Percentiles rank a stretch among this genome's conserved stretches.
Evolutionary conservation across 768 basidiomycete species (phyloP).

Genomic region (Trametopsis cervina): DNA sequence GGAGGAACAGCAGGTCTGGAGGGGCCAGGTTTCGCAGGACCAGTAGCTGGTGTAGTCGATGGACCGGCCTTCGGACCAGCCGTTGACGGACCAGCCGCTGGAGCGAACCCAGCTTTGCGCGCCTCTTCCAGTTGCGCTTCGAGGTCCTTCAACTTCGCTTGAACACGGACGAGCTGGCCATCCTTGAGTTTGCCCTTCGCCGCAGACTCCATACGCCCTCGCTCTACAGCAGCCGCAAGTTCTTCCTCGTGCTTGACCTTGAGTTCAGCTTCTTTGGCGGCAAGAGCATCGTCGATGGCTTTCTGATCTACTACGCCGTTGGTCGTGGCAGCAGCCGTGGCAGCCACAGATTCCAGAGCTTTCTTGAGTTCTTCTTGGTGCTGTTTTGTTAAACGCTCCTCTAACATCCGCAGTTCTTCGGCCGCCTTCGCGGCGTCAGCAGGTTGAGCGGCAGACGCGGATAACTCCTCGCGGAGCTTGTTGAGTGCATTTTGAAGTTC

Average conservation of each 20-base stretch:
- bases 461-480: slow-evolving; percentile 43
- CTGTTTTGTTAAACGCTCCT: slow-evolving; percentile 43
- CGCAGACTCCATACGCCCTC: slow-evolving; percentile 56
- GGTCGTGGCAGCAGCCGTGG: slow-evolving; percentile 20
- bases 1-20: slow-evolving; percentile 6
- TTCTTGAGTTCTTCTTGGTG: slow-evolving; percentile 48
- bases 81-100: background rate
- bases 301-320: slow-evolving; percentile 27
- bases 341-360: slow-evolving; percentile 43
- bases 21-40: background rate
- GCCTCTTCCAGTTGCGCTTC: slow-evolving; percentile 56
- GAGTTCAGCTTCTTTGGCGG: slow-evolving; percentile 39
- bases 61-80: background rate
- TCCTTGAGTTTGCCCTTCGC: slow-evolving; percentile 68
- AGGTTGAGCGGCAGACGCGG: slow-evolving; percentile 3
- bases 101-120: slow-evolving; percentile 38
- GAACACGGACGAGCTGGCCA: slow-evolving; percentile 52
- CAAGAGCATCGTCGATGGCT: slow-evolving; percentile 41
- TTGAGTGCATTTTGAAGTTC: slow-evolving; percentile 53
- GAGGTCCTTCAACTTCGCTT: slow-evolving; percentile 59
- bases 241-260: slow-evolving; percentile 46
- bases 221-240: slow-evolving; percentile 58
- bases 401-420: slow-evolving; percentile 50
- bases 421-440: slow-evolving; percentile 40
- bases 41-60: background rate